Evolutionary conservation across 495 filamentous ascomycete genomes (phyloP), one percentile per base, ranked within the genome.

Genomic region (Parmelia sp.): DNA sequence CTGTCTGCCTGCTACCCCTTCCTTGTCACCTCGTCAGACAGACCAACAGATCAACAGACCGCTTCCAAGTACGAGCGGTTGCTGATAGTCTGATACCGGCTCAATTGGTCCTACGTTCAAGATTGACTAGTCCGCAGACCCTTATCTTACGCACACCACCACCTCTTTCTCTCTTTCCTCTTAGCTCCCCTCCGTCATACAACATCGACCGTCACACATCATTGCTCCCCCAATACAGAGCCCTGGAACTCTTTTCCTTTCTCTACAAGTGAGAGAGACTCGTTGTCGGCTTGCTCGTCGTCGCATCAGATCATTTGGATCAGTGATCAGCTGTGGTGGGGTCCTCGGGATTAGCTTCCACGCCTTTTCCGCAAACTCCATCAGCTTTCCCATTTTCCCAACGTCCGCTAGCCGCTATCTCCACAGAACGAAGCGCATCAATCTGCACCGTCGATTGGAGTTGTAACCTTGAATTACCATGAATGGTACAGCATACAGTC

Each of bases 401-500:
- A 17, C 35, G 33, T 40, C 25, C 29, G 59, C 27, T 31, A 47
- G 25, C 14, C 17, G 19, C 23, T 35, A 36, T 21, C 31, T 60
- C 17, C 40, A 51, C 8, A 19, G 15, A 40, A 39, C 10, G 14
- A 23, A 23, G 12, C 17, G 21, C 35, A 58, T 36, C 42, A 33
- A 51, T 45, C 12, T 23, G 11, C 10, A 17, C 27, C 19, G 8
- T 42, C n/a, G 39, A 1, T n/a, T 27, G n/a, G 11, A n/a, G 25
- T 37, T 4, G 4, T 36, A 9, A 25, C 36, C n/a, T 31, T 40
- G 31, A 77, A 78, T 45, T 73, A 76, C 44, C 74, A 77, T 62
- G 61, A 60, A 57, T 60, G 60, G 61, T 56, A 70, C 55, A 15
- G 57, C 60, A 25, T 69, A 59, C 62, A 62, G 69, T 39, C 71